Evolutionary conservation across 2,329 filamentous ascomycete genomes (phyloP).

Genomic region (Coccinonectria pachysandricola): DNA sequence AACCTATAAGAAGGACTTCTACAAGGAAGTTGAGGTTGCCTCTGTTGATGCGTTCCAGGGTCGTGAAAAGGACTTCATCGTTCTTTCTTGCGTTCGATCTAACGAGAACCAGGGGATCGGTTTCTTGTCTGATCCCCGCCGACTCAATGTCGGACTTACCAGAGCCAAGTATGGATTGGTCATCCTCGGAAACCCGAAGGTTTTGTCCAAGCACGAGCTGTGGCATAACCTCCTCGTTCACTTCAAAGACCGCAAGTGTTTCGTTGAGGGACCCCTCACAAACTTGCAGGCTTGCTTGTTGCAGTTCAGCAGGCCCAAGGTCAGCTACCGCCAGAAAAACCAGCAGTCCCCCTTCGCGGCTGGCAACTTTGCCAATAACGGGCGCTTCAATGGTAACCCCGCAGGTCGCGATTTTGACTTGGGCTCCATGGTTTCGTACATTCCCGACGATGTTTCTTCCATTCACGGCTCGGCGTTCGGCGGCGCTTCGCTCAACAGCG

Average conservation of each 20-base stretch:
- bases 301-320: slow-evolving; percentile 90
- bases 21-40: slow-evolving; percentile 97
- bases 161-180: slow-evolving; percentile 95
- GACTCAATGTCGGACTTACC: slow-evolving; percentile 93
- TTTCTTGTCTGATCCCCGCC: slow-evolving; percentile 94
- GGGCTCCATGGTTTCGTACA: slow-evolving; percentile 87
- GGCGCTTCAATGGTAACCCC: slow-evolving; percentile 31
- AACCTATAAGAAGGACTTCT: slow-evolving; percentile 95
- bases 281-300: slow-evolving; percentile 94
- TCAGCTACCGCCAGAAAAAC: slow-evolving; percentile 85
- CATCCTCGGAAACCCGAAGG: slow-evolving; percentile 95
- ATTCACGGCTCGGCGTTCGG: slow-evolving; percentile 88
- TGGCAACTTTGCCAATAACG: slow-evolving; percentile 27
- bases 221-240: slow-evolving; percentile 94
- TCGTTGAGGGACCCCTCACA: slow-evolving; percentile 88
- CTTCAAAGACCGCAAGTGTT: slow-evolving; percentile 93
- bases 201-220: slow-evolving; percentile 91
- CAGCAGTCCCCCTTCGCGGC: slow-evolving; percentile 54
- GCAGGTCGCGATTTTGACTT: slow-evolving; percentile 55
- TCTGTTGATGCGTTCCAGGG: slow-evolving; percentile 98
- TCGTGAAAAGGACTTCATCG: slow-evolving; percentile 97
- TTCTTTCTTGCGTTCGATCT: slow-evolving; percentile 92
- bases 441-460: slow-evolving; percentile 93
- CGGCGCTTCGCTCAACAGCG: slow-evolving; percentile 60
- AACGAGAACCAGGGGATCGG: slow-evolving; percentile 99